Percentiles rank a stretch among this genome's conserved stretches.
phyloP scores from a whole-genome alignment of 2,329 filamentous ascomycete genomes.

The Pezicula rhizophila region DNA sequence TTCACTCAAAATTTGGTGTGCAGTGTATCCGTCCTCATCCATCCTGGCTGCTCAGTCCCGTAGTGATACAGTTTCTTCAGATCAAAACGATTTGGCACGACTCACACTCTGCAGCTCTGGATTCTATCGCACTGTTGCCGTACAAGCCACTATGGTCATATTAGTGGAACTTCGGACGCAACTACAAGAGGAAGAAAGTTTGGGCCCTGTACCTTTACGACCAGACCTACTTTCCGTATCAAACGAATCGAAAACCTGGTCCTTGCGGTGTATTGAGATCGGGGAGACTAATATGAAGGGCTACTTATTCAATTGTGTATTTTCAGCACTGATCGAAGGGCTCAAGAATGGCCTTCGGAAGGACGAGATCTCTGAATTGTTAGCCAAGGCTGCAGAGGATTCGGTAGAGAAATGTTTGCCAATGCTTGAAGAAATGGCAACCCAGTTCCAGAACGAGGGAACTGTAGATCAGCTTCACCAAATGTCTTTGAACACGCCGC shows the following conservation, averaged over 20 bases:
- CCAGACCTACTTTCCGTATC: slow-evolving; percentile 38
- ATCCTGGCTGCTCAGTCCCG: slow-evolving; percentile 6
- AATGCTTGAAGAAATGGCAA: slow-evolving; percentile 29
- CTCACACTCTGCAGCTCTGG: slow-evolving; percentile 34
- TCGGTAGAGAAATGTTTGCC: slow-evolving; percentile 28
- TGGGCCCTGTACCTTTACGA: slow-evolving; percentile 29
- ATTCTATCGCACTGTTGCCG: slow-evolving; percentile 32
- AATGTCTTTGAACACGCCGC: slow-evolving; percentile 20
- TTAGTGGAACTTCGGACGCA: slow-evolving; percentile 35
- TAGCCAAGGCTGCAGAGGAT: slow-evolving; percentile 34
- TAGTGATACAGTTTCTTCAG: neutral
- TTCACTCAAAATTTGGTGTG: slow-evolving; percentile 40
- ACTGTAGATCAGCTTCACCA: slow-evolving; percentile 10
- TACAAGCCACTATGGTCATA: slow-evolving; percentile 32
- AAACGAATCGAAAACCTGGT: slow-evolving; percentile 33
- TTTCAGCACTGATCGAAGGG: slow-evolving; percentile 37
- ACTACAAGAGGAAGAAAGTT: slow-evolving; percentile 34
- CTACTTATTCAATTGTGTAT: slow-evolving; percentile 28
- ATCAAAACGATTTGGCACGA: slow-evolving; percentile 30
- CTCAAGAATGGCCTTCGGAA: slow-evolving; percentile 30
- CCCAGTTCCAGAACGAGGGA: slow-evolving; percentile 7
- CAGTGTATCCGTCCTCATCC: slow-evolving; percentile 28
- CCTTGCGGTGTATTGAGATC: slow-evolving; percentile 29
- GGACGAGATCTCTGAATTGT: slow-evolving; percentile 26
- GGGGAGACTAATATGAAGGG: slow-evolving; percentile 40